phyloP scores from a whole-genome alignment of 768 basidiomycete species.

The Mycena polygramma region DNA sequence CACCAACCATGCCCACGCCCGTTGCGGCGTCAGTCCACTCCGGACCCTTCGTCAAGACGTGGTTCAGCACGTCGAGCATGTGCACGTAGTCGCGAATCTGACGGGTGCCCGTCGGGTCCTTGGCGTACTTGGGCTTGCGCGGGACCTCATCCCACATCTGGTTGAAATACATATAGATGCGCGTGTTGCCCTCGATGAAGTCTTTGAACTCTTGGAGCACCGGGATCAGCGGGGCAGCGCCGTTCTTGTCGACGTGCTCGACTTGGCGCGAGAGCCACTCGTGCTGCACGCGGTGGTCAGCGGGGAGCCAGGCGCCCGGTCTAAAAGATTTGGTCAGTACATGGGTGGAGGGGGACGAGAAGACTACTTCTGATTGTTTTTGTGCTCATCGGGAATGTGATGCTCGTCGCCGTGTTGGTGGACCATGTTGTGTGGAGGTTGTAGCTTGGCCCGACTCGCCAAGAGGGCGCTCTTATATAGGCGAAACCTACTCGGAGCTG shows the following conservation, averaged over 20 bases:
- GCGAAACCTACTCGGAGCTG: too few relatives aligned
- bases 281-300: constrained; percentile 21
- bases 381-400: constrained; percentile 15
- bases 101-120: constrained; percentile 16
- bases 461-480: too few relatives aligned
- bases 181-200: constrained; percentile 38
- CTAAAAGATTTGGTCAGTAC: background rate
- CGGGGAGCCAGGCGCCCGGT: constrained; percentile 23
- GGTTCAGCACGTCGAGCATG: constrained; percentile 21
- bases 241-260: constrained; percentile 22
- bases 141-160: constrained; percentile 43
- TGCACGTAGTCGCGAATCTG: constrained; percentile 22
- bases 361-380: constrained; percentile 13
- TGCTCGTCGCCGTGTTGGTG: constrained; percentile 25
- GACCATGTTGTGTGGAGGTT: background rate
- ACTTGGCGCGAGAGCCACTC: constrained; percentile 26
- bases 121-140: constrained; percentile 14
- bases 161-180: constrained; percentile 42
- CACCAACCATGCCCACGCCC: constrained; percentile 23
- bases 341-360: background rate
- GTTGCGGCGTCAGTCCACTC: constrained; percentile 22
- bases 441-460: too few relatives aligned
- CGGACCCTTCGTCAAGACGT: constrained; percentile 14
- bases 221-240: constrained; percentile 6
- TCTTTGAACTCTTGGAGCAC: constrained; percentile 40